A percentile compares a stretch with the other conserved stretches of the same genome.
These are phyloP conservation scores for Potentilla sterilis DNA, from an alignment of 306 rosid species.

Conservation along the genomic window DNA sequence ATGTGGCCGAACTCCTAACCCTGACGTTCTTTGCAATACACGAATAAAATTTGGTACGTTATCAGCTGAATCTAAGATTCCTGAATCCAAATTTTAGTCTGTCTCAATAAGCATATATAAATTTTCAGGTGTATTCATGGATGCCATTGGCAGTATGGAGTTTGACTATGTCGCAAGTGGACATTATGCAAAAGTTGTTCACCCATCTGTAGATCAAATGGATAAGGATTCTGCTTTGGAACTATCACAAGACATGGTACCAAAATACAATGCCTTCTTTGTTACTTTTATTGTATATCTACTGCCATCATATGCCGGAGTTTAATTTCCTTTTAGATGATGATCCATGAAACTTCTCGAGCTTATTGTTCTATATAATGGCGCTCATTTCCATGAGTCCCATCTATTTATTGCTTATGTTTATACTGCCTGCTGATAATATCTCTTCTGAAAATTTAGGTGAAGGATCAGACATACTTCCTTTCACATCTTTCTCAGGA, in stretches of 20 bases:
- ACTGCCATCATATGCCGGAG: not conserved
- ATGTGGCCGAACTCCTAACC: slow-evolving; percentile 92
- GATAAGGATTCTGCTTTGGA: slow-evolving; percentile 53
- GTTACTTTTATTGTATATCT: slow-evolving; percentile 15
- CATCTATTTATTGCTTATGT: not conserved
- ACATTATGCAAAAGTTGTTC: slow-evolving; percentile 86
- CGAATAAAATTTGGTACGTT: slow-evolving; percentile 89
- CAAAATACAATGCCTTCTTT: slow-evolving; percentile 12
- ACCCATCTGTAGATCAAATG: slow-evolving; percentile 44
- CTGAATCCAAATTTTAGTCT: not conserved
- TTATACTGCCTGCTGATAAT: slow-evolving; percentile 20
- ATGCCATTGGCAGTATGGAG: slow-evolving; percentile 69
- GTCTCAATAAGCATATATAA: slow-evolving; percentile 3
- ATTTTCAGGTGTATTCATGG: slow-evolving; percentile 85
- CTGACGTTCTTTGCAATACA: slow-evolving; percentile 92
- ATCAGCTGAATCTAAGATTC: slow-evolving; percentile 13
- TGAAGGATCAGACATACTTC: slow-evolving; percentile 95
- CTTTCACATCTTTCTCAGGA: slow-evolving; percentile 83
- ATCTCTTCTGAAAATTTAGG: slow-evolving; percentile 46
- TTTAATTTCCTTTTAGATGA: not conserved
- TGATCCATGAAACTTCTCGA: not conserved
- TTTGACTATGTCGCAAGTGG: slow-evolving; percentile 93
- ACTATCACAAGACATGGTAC: slow-evolving; percentile 83
- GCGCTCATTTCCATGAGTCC: not conserved
- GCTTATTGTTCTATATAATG: not conserved